These are phyloP conservation scores for Cladosporium sp. DNA, from an alignment of 2,329 filamentous ascomycete genomes.

Conservation along the genomic window DNA sequence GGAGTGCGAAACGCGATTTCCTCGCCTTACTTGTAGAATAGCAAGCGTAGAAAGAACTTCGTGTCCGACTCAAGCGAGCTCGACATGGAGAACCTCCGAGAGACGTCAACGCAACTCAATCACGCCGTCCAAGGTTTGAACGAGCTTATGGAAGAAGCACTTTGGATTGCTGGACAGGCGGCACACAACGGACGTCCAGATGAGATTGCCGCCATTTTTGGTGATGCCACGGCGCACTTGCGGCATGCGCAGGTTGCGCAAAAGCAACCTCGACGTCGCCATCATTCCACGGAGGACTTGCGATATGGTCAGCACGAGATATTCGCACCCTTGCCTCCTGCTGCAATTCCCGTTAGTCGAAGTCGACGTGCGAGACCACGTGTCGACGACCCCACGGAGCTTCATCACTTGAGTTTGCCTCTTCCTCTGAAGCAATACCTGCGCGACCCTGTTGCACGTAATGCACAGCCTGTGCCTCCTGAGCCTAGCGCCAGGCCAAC, in stretches of 20 bases:
- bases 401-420: slow-evolving; percentile 12
- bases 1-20: not conserved
- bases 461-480: slow-evolving; percentile 15
- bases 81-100: slow-evolving; percentile 1
- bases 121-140: slow-evolving; percentile 38
- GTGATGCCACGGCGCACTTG: slow-evolving; percentile 35
- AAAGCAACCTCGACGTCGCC: not conserved
- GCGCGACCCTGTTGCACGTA: not conserved
- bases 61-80: not conserved
- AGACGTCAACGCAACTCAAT: slow-evolving; percentile 16
- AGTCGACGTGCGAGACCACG: slow-evolving; percentile 3
- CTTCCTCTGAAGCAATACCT: not conserved
- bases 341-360: not conserved
- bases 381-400: slow-evolving; percentile 4
- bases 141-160: slow-evolving; percentile 40
- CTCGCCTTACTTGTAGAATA: slow-evolving; percentile 5
- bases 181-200: slow-evolving; percentile 30
- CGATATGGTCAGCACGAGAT: not conserved
- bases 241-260: slow-evolving; percentile 26
- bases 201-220: slow-evolving; percentile 38
- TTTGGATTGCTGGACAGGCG: slow-evolving; percentile 33
- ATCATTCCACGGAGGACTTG: slow-evolving; percentile 1
- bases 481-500: not conserved
- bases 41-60: not conserved
- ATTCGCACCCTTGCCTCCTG: not conserved